Evolutionary conservation across 441 rosid species (phyloP).

Genomic region (Populus tomentosa): DNA sequence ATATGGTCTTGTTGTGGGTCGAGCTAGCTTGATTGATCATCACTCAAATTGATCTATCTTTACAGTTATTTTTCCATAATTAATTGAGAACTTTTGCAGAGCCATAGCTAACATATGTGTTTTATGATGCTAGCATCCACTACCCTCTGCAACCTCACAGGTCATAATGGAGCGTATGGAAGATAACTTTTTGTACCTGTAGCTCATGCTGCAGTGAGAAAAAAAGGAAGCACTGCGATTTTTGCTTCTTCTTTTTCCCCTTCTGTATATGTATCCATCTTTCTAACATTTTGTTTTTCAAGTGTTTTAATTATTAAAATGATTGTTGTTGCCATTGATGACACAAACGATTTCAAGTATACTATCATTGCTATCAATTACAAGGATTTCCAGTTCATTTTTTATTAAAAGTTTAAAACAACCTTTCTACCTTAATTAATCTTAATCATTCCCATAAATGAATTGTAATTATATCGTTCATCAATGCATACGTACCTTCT

Average conservation of each 20-base stretch:
- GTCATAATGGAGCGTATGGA: conserved; percentile 1
- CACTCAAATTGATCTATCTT: background rate
- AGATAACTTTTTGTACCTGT: background rate
- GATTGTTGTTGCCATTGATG: conserved; percentile 23
- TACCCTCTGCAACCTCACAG: background rate
- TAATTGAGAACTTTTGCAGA: background rate
- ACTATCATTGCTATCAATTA: conserved; percentile 32
- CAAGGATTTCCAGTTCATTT: background rate
- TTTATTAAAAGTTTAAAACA: too few species aligned
- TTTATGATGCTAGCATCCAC: background rate
- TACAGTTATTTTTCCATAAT: background rate
- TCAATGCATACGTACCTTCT: too few species aligned
- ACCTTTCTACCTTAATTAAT: too few species aligned
- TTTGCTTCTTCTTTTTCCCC: background rate
- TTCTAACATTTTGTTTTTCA: background rate
- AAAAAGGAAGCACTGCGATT: background rate
- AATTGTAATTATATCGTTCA: too few species aligned
- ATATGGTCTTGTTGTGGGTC: background rate
- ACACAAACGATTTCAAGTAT: conserved; percentile 34
- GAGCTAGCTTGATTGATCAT: background rate
- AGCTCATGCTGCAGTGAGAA: background rate
- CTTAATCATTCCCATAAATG: too few species aligned
- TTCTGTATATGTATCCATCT: background rate
- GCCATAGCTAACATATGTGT: background rate
- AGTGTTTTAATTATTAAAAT: conserved; percentile 13